A percentile compares a stretch with the other conserved stretches of the same genome.
Conservation (phyloP, 164 flowering plant species). For the Cinnamomum chago region DNA sequence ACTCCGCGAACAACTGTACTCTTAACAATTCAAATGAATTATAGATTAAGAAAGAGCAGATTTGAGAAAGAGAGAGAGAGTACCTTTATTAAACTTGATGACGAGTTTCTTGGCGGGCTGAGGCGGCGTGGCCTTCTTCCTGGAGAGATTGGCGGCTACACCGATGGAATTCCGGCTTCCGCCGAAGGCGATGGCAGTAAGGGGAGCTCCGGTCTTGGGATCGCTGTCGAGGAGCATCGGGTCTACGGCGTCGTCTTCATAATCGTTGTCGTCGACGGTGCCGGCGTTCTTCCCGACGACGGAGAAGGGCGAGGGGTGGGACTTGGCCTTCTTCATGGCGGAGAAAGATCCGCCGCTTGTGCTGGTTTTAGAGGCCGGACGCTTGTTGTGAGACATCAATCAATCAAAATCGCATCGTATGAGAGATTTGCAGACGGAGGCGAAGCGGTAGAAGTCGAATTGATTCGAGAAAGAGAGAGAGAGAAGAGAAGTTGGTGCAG, state of each 20-base stretch:
- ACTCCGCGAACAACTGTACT: background rate
- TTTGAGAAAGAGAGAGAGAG: background rate
- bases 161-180: constrained; percentile 21
- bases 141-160: constrained; percentile 63
- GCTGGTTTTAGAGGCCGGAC: constrained; percentile 16
- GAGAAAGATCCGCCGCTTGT: constrained; percentile 15
- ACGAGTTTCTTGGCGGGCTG: constrained; percentile 89
- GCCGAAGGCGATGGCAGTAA: constrained; percentile 15
- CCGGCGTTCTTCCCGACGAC: constrained; percentile 37
- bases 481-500: no score
- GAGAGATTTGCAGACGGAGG: background rate
- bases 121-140: constrained; percentile 89
- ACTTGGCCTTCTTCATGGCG: constrained; percentile 80
- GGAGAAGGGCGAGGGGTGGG: constrained; percentile 43
- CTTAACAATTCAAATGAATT: background rate
- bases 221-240: constrained; percentile 58
- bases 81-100: constrained; percentile 82
- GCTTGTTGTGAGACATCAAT: constrained; percentile 42
- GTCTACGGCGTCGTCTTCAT: constrained; percentile 20
- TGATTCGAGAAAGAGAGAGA: background rate
- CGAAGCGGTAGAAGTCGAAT: background rate
- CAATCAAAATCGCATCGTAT: constrained; percentile 20
- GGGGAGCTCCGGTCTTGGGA: constrained; percentile 16
- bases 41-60: no score
- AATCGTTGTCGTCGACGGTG: constrained; percentile 11